Base-by-base conservation (phyloP, 345 rosid genomes). In the Carallia pectinifolia region DNA sequence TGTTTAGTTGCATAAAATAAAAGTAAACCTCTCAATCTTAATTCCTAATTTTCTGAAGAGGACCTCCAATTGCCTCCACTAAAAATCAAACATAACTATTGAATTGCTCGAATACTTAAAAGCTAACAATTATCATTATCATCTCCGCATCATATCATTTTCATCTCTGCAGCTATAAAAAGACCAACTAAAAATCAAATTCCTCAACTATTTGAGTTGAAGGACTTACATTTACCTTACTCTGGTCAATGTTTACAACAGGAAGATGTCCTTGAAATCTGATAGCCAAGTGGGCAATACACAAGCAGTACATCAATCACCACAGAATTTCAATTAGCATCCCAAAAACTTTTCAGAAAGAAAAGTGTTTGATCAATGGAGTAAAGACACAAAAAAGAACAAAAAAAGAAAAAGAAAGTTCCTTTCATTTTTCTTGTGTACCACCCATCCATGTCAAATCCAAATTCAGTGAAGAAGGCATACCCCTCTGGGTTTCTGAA, bases 401-500 rank as follows among this genome's bases (percentile, higher is more conserved):
- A n/a, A n/a, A n/a, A n/a, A n/a, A 38, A 27, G 60, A n/a, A 62
- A 66, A 44, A 64, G 56, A 58, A 59, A 53, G 55, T 79, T 77
- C 82, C 80, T 82, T 75, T 69, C 71, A 37, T 64, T 72, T 74
- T 66, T 78, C 88, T 81, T 81, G 70, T 74, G 83, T 67, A 79
- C 72, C 81, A 72, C 71, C 66, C 84, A 89, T 71, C 91, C 92
- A 85, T 72, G 93, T 88, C 82, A 87, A 77, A 74, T 88, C 91
- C n/a, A 73, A 68, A 44, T 79, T 82, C 60, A 88, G 87, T 40
- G 92, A 84, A 74, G 88, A 80, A 82, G 91, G 89, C 77, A 82
- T 59, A 30, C 67, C 78, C 56, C 61, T 52, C 10, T 83, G 88
- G 50, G 81, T 73, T 72, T 83, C 84, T 9, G 88, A 79, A 52